phyloP scores from a whole-genome alignment of 2,329 filamentous ascomycete species.

The Epichloe sylvatica region DNA sequence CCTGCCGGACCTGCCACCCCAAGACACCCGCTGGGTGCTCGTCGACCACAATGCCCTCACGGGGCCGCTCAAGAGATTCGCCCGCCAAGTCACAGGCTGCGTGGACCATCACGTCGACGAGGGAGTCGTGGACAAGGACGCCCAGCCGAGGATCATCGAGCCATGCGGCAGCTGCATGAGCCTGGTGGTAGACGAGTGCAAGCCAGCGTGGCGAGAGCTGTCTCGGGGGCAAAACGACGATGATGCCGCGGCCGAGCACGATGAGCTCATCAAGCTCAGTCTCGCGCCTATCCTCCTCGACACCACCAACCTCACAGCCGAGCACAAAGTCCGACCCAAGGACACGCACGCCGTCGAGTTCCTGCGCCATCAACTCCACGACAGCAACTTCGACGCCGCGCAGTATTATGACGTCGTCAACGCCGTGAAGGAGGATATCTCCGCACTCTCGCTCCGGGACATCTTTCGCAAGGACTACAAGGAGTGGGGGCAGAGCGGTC shows the following conservation, averaged over 20 bases:
- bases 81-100: slow-evolving; percentile 43
- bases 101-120: slow-evolving; percentile 76
- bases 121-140: slow-evolving; percentile 30
- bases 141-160: slow-evolving; percentile 46
- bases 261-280: slow-evolving; percentile 50
- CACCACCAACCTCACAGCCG: slow-evolving; percentile 48
- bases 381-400: slow-evolving; percentile 33
- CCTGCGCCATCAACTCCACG: slow-evolving; percentile 36
- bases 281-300: slow-evolving; percentile 62
- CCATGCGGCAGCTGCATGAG: slow-evolving; percentile 61
- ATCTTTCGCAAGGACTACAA: slow-evolving; percentile 76
- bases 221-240: slow-evolving; percentile 6
- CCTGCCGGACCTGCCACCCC: slow-evolving; percentile 34
- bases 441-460: slow-evolving; percentile 45
- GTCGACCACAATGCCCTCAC: slow-evolving; percentile 70
- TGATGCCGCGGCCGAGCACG: slow-evolving; percentile 22
- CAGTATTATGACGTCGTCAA: slow-evolving; percentile 46
- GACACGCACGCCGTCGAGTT: slow-evolving; percentile 46
- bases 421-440: slow-evolving; percentile 54
- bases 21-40: slow-evolving; percentile 54
- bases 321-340: slow-evolving; percentile 49
- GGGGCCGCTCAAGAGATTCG: slow-evolving; percentile 42
- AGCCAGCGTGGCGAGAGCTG: slow-evolving; percentile 43
- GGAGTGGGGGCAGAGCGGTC: slow-evolving; percentile 48
- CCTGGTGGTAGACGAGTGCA: slow-evolving; percentile 48